These are phyloP conservation scores for Porogramme epimiltina DNA, from an alignment of 1,284 basidiomycete species.

Conservation along the genomic window DNA sequence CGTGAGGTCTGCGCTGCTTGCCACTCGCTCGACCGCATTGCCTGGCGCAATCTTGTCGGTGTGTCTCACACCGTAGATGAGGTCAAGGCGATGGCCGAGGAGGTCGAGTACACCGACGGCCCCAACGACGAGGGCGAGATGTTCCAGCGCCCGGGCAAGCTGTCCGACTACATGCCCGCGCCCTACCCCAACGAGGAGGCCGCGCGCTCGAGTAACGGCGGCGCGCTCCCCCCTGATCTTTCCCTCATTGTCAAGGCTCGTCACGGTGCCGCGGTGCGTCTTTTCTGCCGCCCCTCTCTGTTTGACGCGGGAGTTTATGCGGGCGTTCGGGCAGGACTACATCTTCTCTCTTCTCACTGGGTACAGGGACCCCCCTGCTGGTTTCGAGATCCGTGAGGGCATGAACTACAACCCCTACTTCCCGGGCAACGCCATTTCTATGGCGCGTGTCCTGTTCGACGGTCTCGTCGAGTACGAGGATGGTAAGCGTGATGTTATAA, in stretches of 20 bases:
- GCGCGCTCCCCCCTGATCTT: slow-evolving; percentile 96
- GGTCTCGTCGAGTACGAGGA: slow-evolving; percentile 95
- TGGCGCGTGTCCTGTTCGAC: slow-evolving; percentile 97
- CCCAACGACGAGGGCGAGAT: slow-evolving; percentile 96
- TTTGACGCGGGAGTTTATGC: slow-evolving; percentile 4
- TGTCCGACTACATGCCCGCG: slow-evolving; percentile 94
- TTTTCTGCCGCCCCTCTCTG: neutral
- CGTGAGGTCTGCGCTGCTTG: slow-evolving; percentile 99
- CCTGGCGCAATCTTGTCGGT: slow-evolving; percentile 99
- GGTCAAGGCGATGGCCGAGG: slow-evolving; percentile 91
- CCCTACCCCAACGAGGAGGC: slow-evolving; percentile 99
- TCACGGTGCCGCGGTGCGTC: slow-evolving; percentile 89
- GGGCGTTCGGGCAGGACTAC: slow-evolving; percentile 75
- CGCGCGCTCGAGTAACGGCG: slow-evolving; percentile 91
- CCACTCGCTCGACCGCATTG: slow-evolving; percentile 98
- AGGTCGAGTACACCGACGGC: slow-evolving; percentile 96
- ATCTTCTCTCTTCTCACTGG: slow-evolving; percentile 97
- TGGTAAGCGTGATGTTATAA: slow-evolving; percentile 45
- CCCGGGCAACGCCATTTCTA: slow-evolving; percentile 97
- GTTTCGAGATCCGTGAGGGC: slow-evolving; percentile 94
- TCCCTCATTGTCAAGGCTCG: slow-evolving; percentile 98
- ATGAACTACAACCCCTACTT: slow-evolving; percentile 99
- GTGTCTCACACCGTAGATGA: slow-evolving; percentile 97
- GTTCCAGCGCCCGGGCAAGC: slow-evolving; percentile 98
- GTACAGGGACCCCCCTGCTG: slow-evolving; percentile 96